A percentile compares a stretch with the other conserved stretches of the same genome.
These are phyloP conservation scores for Trichomonascaceae sp. DNA, from an alignment of 1,139 yeast species.

Conservation along the genomic window DNA sequence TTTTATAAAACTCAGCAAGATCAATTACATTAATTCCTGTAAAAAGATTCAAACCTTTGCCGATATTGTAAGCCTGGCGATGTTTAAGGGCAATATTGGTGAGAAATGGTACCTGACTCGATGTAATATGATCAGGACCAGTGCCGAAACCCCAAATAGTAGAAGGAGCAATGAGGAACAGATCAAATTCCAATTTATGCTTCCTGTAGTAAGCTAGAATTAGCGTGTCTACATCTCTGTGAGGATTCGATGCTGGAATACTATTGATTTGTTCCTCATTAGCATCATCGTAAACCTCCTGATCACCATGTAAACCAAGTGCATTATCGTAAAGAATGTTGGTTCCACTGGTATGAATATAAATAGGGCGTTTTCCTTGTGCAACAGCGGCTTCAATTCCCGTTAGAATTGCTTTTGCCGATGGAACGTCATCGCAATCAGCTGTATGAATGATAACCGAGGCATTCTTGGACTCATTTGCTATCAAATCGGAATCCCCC, in stretches of 20 bases:
- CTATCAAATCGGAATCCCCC: constrained; percentile 26
- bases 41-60: constrained; percentile 37
- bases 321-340: constrained; percentile 32
- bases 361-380: constrained; percentile 27
- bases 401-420: constrained; percentile 27
- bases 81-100: constrained; percentile 25
- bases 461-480: constrained; percentile 24
- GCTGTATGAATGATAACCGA: constrained; percentile 39
- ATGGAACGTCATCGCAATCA: constrained; percentile 35
- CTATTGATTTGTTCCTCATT: constrained; percentile 31
- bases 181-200: constrained; percentile 14
- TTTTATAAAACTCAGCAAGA: constrained; percentile 34
- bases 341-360: constrained; percentile 41
- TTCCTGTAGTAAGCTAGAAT: constrained; percentile 14
- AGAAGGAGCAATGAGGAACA: constrained; percentile 21
- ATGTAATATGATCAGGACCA: constrained; percentile 34
- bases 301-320: constrained; percentile 23
- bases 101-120: constrained; percentile 35
- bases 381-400: constrained; percentile 17
- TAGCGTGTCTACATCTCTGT: constrained; percentile 37
- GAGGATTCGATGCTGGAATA: constrained; percentile 35
- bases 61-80: constrained; percentile 33
- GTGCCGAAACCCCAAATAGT: constrained; percentile 33
- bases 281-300: constrained; percentile 32
- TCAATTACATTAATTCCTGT: constrained; percentile 37